Conservation (phyloP, 1,139 yeast species). For the Saccharomyces hybrid region DNA sequence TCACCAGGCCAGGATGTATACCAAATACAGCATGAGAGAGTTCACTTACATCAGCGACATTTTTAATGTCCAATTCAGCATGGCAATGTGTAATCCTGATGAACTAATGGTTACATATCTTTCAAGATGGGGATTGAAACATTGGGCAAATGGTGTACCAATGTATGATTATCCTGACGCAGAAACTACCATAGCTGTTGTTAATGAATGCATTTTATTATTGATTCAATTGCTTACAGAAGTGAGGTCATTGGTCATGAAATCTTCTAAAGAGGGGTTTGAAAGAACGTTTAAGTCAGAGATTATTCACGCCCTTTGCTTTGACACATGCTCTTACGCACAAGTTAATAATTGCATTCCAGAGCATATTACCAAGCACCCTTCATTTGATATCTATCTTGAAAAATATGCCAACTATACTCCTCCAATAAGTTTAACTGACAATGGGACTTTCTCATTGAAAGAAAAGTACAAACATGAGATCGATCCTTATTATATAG, state of each 20-base stretch:
- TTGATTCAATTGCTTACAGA: conserved; percentile 67
- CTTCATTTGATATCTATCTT: conserved; percentile 62
- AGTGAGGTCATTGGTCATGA: conserved; percentile 49
- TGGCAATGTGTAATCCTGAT: conserved; percentile 52
- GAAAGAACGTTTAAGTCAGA: conserved; percentile 54
- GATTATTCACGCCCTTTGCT: conserved; percentile 70
- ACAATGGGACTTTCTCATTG: conserved; percentile 61
- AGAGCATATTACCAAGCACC: conserved; percentile 65
- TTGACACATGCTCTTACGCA: conserved; percentile 64
- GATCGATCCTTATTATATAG: conserved; percentile 77
- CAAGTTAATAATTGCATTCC: conserved; percentile 65
- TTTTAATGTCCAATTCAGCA: conserved; percentile 59
- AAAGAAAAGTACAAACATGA: conserved; percentile 48
- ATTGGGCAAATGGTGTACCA: conserved; percentile 43
- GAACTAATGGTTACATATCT: conserved; percentile 53
- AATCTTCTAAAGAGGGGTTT: conserved; percentile 44
- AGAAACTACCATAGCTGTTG: conserved; percentile 46
- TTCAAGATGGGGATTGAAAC: conserved; percentile 57
- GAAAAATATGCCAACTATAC: conserved; percentile 51
- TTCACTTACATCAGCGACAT: conserved; percentile 73
- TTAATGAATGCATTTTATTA: conserved; percentile 72
- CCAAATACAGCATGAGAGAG: conserved; percentile 76
- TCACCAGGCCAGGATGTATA: conserved; percentile 72
- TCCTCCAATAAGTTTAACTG: conserved; percentile 58
- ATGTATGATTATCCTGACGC: conserved; percentile 37